Evolutionary conservation across 2,329 filamentous ascomycete species (phyloP).

Genomic region (Ustulina deusta): DNA sequence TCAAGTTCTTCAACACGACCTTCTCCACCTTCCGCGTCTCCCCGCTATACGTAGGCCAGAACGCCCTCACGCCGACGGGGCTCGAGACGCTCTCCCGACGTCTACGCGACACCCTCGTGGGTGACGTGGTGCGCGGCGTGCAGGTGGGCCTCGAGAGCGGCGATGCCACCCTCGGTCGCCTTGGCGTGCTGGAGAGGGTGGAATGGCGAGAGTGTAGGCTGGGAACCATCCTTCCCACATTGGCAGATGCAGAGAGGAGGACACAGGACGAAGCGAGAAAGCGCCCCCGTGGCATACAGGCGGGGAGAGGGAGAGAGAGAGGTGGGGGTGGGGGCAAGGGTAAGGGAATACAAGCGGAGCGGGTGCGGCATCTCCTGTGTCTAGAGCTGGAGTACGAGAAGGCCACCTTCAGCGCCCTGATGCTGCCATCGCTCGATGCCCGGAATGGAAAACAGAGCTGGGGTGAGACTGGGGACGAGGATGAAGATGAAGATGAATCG

Average conservation of each 20-base stretch:
- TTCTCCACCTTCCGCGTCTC: slow-evolving; percentile 69
- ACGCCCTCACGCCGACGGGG: slow-evolving; percentile 53
- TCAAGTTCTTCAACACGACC: slow-evolving; percentile 68
- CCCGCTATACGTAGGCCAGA: slow-evolving; percentile 62
- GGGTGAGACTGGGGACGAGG: background rate
- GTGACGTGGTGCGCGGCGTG: slow-evolving; percentile 70
- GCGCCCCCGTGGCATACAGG: slow-evolving; percentile 20
- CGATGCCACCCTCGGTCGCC: slow-evolving; percentile 55
- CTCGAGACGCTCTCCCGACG: slow-evolving; percentile 60
- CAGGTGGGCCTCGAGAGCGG: slow-evolving; percentile 59
- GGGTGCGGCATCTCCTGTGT: slow-evolving; percentile 50
- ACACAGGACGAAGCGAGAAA: slow-evolving; percentile 30
- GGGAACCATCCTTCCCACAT: slow-evolving; percentile 46
- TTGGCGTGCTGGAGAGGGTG: slow-evolving; percentile 61
- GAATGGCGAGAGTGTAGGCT: slow-evolving; percentile 60
- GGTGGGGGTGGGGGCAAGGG: background rate
- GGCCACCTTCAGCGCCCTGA: slow-evolving; percentile 62
- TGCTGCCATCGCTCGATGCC: slow-evolving; percentile 57
- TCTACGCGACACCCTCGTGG: slow-evolving; percentile 66
- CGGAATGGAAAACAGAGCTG: background rate
- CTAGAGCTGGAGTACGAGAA: slow-evolving; percentile 67
- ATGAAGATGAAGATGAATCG: slow-evolving; percentile 6
- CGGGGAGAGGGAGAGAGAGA: slow-evolving; percentile 9
- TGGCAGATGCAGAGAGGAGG: slow-evolving; percentile 34
- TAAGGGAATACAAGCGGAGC: background rate